A percentile compares a stretch with the other conserved stretches of the same genome.
Conservation (phyloP, 1,284 basidiomycete genomes). For the Testicularia cyperi region DNA sequence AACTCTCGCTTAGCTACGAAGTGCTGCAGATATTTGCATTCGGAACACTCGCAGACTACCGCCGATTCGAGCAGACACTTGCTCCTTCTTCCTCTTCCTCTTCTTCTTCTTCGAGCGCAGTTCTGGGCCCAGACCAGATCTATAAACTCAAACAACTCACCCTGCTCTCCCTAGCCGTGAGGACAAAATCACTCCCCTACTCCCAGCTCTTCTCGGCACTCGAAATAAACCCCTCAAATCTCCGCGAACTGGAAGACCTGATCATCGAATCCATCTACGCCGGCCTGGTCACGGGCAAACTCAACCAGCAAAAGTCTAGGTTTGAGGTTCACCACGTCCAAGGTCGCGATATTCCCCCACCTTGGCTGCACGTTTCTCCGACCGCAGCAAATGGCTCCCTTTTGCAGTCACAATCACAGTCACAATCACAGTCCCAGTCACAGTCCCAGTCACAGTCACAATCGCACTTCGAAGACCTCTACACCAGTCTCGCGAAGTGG, state of each 20-base stretch:
- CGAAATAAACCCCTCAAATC: conserved; percentile 64
- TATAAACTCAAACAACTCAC: conserved; percentile 89
- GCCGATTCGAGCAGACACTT: conserved; percentile 74
- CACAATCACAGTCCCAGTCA: neutral
- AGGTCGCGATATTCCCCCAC: conserved; percentile 72
- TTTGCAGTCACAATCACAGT: too few species aligned
- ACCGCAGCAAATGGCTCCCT: conserved; percentile 2
- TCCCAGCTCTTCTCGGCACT: conserved; percentile 15
- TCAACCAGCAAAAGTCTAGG: conserved; percentile 83
- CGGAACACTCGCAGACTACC: conserved; percentile 68
- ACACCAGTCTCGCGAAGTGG: conserved; percentile 9
- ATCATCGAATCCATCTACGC: conserved; percentile 94
- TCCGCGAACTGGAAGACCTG: conserved; percentile 78
- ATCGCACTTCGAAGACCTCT: conserved; percentile 4
- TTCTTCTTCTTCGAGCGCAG: conserved; percentile 1
- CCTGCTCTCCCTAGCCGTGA: conserved; percentile 67
- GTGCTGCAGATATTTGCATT: conserved; percentile 85
- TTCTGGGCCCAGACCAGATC: conserved; percentile 70
- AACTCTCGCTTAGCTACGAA: conserved; percentile 7
- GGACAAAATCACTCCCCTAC: conserved; percentile 26
- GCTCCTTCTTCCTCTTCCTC: too few species aligned
- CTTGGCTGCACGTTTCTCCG: neutral
- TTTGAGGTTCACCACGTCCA: conserved; percentile 87
- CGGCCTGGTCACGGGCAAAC: conserved; percentile 79
- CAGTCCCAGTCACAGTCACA: neutral